Conservation (phyloP, 2,329 filamentous ascomycete species). For the Aureobasidium musti region DNA sequence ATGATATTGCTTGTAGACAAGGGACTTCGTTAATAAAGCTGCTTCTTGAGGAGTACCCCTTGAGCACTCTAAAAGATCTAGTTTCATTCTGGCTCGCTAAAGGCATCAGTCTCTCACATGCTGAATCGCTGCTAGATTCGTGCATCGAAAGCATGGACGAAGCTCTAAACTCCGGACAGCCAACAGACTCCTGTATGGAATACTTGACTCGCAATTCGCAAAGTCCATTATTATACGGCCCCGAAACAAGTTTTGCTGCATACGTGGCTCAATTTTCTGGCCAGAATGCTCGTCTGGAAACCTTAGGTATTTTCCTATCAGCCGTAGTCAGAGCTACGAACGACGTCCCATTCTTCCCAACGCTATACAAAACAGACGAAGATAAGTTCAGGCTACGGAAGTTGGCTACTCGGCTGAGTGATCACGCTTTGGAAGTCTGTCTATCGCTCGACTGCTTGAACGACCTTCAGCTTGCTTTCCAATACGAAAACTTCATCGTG, state of each 20-base stretch:
- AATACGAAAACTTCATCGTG: conserved; percentile 53
- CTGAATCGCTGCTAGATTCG: conserved; percentile 34
- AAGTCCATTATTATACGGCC: conserved; percentile 28
- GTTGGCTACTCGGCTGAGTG: conserved; percentile 42
- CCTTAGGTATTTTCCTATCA: conserved; percentile 45
- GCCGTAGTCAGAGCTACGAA: conserved; percentile 44
- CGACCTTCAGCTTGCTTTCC: conserved; percentile 50
- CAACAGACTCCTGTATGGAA: conserved; percentile 19
- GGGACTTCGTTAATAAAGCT: conserved; percentile 32
- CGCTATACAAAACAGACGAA: conserved; percentile 35
- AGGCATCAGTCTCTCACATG: conserved; percentile 38
- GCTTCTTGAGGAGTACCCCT: conserved; percentile 31
- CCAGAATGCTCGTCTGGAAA: conserved; percentile 46
- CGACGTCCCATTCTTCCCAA: conserved; percentile 40
- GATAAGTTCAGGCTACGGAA: conserved; percentile 35
- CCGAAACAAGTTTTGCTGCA: conserved; percentile 20
- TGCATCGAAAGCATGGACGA: conserved; percentile 35
- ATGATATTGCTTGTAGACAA: conserved; percentile 34
- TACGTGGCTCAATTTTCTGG: conserved; percentile 32
- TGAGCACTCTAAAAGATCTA: conserved; percentile 32
- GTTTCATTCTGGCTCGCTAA: conserved; percentile 36
- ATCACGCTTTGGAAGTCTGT: conserved; percentile 44
- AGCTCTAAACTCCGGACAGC: conserved; percentile 28
- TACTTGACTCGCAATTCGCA: conserved; percentile 31
- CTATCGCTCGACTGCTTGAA: conserved; percentile 45